phyloP scores from a whole-genome alignment of 306 rosid genomes.

The Quercus cerris region DNA sequence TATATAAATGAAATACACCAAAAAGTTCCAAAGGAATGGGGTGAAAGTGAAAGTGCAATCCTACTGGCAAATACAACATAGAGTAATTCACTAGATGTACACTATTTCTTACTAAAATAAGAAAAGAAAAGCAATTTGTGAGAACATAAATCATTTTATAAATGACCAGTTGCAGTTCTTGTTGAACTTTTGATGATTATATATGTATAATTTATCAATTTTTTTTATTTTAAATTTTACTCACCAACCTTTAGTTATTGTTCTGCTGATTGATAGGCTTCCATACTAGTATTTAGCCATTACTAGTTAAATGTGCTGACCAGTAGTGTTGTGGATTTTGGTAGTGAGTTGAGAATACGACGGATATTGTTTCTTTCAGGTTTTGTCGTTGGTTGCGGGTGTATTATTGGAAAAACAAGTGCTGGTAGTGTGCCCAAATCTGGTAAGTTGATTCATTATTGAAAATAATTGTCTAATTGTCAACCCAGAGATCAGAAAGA shows the following conservation, averaged over 20 bases:
- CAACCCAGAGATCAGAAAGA: constrained; percentile 5
- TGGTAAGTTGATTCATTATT: constrained; percentile 46
- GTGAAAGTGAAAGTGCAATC: background rate
- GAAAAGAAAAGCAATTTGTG: background rate
- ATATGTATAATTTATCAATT: background rate
- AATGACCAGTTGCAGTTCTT: too few species aligned
- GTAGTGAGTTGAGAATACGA: constrained; percentile 6
- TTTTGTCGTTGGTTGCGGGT: constrained; percentile 69
- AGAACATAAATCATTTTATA: too few species aligned
- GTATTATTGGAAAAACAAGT: constrained; percentile 88
- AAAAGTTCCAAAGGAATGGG: background rate
- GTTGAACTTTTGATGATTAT: background rate
- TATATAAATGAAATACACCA: background rate
- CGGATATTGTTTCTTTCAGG: constrained; percentile 46
- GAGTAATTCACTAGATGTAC: background rate
- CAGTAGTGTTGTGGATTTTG: background rate
- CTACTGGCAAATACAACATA: background rate
- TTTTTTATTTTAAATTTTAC: background rate
- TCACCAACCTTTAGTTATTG: background rate
- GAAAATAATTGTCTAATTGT: constrained; percentile 2
- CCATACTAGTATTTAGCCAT: background rate
- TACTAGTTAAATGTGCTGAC: background rate
- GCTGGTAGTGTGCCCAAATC: constrained; percentile 67
- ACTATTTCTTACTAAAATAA: background rate
- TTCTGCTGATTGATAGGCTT: background rate